Percentiles rank a stretch among this genome's conserved stretches.
Evolutionary conservation across 2,329 filamentous ascomycete genomes (phyloP).

Genomic region (Fusarium protoensiforme): DNA sequence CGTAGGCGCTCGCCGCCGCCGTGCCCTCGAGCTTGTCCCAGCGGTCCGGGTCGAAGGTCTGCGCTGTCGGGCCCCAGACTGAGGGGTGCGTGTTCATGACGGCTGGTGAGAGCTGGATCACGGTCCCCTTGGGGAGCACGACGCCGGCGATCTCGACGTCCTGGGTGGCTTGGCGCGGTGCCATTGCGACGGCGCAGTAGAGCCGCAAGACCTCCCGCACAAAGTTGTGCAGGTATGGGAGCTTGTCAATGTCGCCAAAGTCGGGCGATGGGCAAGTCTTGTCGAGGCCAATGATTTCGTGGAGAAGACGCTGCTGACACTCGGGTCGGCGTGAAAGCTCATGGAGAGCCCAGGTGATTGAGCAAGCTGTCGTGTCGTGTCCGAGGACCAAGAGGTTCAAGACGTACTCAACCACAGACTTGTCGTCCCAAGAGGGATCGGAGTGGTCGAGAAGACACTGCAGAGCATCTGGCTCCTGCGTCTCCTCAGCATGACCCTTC

Average conservation of each 20-base stretch:
- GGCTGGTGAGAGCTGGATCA: constrained; percentile 50
- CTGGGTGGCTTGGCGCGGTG: constrained; percentile 47
- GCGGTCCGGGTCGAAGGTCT: constrained; percentile 51
- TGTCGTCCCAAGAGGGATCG: constrained; percentile 37
- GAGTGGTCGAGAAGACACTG: constrained; percentile 50
- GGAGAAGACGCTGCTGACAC: constrained; percentile 52
- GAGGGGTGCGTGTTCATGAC: constrained; percentile 49
- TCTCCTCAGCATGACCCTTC: background rate
- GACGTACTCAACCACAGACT: constrained; percentile 44
- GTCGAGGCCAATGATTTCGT: constrained; percentile 47
- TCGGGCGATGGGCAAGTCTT: constrained; percentile 4
- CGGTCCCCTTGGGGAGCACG: constrained; percentile 52
- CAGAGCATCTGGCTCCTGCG: constrained; percentile 36
- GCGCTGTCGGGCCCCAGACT: constrained; percentile 52
- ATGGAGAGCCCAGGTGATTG: constrained; percentile 56
- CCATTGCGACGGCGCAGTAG: constrained; percentile 52
- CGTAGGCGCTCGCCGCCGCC: constrained; percentile 41
- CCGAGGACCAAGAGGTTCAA: constrained; percentile 57
- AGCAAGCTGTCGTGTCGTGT: constrained; percentile 58
- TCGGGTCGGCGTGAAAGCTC: constrained; percentile 50
- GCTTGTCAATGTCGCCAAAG: constrained; percentile 44
- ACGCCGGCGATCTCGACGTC: constrained; percentile 51
- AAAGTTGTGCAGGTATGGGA: constrained; percentile 54
- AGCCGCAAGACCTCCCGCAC: constrained; percentile 56
- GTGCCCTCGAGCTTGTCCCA: constrained; percentile 47